Evolutionary conservation across 164 flowering plant genomes (phyloP).

Genomic region (Tinospora cordifolia): DNA sequence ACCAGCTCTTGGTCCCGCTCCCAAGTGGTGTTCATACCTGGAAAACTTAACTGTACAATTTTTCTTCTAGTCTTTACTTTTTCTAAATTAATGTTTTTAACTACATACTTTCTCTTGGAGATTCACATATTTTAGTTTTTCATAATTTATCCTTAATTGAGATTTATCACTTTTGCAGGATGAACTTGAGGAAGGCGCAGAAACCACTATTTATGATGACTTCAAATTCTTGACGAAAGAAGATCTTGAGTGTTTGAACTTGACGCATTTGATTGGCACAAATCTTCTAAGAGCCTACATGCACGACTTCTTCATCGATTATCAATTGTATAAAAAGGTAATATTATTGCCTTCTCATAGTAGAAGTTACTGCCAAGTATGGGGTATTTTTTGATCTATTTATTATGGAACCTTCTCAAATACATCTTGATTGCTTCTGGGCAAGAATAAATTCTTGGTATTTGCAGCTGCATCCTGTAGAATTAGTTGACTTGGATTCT

Average conservation of each 20-base stretch:
- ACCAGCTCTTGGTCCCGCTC: conserved; percentile 93
- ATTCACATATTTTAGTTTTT: neutral
- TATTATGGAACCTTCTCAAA: neutral
- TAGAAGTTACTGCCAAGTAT: neutral
- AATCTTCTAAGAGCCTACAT: conserved; percentile 68
- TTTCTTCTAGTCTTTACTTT: neutral
- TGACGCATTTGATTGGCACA: conserved; percentile 70
- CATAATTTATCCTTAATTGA: neutral
- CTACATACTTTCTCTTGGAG: conserved; percentile 1
- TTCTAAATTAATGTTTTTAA: neutral
- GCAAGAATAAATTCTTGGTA: neutral
- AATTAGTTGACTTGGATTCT: neutral
- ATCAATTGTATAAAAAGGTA: conserved; percentile 69
- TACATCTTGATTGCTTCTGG: neutral
- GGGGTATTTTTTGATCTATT: neutral
- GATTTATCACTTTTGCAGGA: conserved; percentile 45
- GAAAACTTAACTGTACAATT: conserved; percentile 69
- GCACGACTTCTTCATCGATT: conserved; percentile 86
- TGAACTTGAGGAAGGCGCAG: conserved; percentile 76
- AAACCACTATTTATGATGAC: conserved; percentile 75
- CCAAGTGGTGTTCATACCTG: conserved; percentile 84
- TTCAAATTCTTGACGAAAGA: conserved; percentile 79
- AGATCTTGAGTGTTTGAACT: conserved; percentile 62
- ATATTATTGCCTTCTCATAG: conserved; percentile 8
- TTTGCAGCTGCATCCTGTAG: neutral